phyloP scores from a whole-genome alignment of 164 flowering plant genomes.

The Dillenia suffruticosa region DNA sequence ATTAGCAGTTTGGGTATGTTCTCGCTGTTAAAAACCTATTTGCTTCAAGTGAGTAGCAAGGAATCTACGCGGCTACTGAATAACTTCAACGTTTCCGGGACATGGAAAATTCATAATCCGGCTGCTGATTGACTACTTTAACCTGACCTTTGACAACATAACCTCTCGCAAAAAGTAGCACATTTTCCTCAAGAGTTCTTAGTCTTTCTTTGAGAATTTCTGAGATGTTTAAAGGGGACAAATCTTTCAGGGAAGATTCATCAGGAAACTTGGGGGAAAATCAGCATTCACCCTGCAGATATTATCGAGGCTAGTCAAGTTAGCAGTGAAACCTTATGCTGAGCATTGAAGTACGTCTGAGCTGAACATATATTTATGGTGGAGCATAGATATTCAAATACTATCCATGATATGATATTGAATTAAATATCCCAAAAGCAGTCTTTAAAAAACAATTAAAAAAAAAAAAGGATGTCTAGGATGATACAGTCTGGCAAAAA shows the following conservation, averaged over 20 bases:
- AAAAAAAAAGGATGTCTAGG: too few species aligned
- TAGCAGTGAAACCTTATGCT: too few species aligned
- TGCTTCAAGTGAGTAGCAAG: too few species aligned
- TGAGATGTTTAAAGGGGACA: slow-evolving; percentile 6
- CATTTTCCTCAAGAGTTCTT: slow-evolving; percentile 22
- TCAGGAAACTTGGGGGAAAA: slow-evolving; percentile 13
- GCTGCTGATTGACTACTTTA: slow-evolving; percentile 18
- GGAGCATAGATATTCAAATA: too few species aligned
- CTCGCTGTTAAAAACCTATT: too few species aligned
- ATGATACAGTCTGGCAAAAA: too few species aligned
- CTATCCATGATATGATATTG: too few species aligned
- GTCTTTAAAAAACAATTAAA: too few species aligned
- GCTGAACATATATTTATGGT: too few species aligned
- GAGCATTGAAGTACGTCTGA: too few species aligned
- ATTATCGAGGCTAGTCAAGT: not conserved
- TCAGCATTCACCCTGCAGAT: slow-evolving; percentile 24
- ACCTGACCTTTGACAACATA: slow-evolving; percentile 11
- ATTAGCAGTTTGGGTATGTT: too few species aligned
- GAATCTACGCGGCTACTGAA: not conserved
- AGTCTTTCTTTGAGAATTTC: slow-evolving; percentile 19
- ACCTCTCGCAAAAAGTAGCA: slow-evolving; percentile 23
- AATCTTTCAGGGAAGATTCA: slow-evolving; percentile 5
- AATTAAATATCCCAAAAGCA: too few species aligned
- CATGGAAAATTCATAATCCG: slow-evolving; percentile 26
- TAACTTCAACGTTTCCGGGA: slow-evolving; percentile 14